Evolutionary conservation across 495 filamentous ascomycete genomes (phyloP).

Genomic region (Penicillium cinerascens): DNA sequence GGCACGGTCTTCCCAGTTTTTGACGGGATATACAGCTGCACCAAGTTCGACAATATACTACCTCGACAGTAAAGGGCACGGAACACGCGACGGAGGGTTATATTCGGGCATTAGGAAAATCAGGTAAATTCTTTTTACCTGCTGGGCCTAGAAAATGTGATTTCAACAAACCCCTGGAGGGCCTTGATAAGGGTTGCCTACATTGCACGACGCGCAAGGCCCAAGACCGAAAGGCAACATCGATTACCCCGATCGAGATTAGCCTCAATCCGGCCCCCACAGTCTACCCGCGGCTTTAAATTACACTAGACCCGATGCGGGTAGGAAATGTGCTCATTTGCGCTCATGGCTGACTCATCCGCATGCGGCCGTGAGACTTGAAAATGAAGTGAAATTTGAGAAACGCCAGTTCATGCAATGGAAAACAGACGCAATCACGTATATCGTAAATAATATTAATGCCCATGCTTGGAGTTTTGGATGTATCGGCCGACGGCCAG

Average conservation of each 20-base stretch:
- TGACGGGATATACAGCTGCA: too few relatives aligned
- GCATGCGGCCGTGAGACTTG: not conserved
- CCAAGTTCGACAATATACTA: too few relatives aligned
- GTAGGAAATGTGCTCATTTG: conserved; percentile 33
- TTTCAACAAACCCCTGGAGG: too few relatives aligned
- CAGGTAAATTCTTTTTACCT: too few relatives aligned
- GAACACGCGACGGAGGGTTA: too few relatives aligned
- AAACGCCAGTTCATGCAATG: not conserved
- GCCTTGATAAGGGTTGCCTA: too few relatives aligned
- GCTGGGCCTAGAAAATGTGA: too few relatives aligned
- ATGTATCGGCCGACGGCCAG: conserved; percentile 70
- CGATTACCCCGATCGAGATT: not conserved
- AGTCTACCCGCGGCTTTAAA: too few relatives aligned
- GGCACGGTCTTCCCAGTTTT: too few relatives aligned
- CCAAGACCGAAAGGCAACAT: not conserved
- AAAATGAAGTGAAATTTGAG: not conserved
- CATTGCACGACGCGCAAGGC: too few relatives aligned
- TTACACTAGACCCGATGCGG: conserved; percentile 4
- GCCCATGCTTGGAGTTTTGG: conserved; percentile 29
- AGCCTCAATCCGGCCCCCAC: not conserved
- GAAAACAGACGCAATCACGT: not conserved
- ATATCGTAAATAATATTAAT: conserved; percentile 14
- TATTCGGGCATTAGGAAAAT: too few relatives aligned
- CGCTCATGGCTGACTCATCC: conserved; percentile 15
- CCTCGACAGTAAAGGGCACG: too few relatives aligned